Evolutionary conservation across 768 basidiomycete species (phyloP).

Genomic region (Lentinus tigrinus): DNA sequence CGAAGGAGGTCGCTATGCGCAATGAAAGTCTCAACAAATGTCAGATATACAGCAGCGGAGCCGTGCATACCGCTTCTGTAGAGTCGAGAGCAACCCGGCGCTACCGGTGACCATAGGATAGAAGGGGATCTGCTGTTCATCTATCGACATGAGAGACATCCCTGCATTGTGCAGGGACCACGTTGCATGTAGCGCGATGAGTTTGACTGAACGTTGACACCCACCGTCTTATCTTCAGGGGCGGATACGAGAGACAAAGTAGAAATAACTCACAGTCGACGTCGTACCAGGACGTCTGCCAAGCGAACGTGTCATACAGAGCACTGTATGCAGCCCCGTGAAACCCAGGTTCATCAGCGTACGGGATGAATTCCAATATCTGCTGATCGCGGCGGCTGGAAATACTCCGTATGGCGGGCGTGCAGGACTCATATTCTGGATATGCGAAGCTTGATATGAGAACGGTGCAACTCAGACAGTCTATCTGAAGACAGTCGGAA

Average conservation of each 20-base stretch:
- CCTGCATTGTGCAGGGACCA: slow-evolving; percentile 32
- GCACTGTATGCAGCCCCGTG: slow-evolving; percentile 27
- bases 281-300: slow-evolving; percentile 37
- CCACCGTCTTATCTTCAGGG: too few species aligned
- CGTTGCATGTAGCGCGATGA: slow-evolving; percentile 46
- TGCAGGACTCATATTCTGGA: slow-evolving; percentile 44
- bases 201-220: slow-evolving; percentile 41
- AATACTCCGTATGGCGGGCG: slow-evolving; percentile 39
- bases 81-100: neutral
- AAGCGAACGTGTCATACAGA: slow-evolving; percentile 28
- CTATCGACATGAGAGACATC: neutral
- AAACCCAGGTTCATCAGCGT: slow-evolving; percentile 47
- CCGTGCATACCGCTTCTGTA: neutral
- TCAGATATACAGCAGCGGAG: too few species aligned
- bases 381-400: neutral
- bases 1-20: neutral
- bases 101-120: neutral
- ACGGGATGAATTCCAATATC: slow-evolving; percentile 39
- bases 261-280: slow-evolving; percentile 46
- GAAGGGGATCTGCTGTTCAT: slow-evolving; percentile 1
- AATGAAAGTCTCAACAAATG: too few species aligned
- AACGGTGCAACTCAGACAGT: neutral
- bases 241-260: too few species aligned
- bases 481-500: neutral
- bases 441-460: slow-evolving; percentile 31